Evolutionary conservation across 108 stramenopile species (phyloP), one percentile per base, ranked within the genome.

Genomic region (Nitzschia inconspicua): DNA sequence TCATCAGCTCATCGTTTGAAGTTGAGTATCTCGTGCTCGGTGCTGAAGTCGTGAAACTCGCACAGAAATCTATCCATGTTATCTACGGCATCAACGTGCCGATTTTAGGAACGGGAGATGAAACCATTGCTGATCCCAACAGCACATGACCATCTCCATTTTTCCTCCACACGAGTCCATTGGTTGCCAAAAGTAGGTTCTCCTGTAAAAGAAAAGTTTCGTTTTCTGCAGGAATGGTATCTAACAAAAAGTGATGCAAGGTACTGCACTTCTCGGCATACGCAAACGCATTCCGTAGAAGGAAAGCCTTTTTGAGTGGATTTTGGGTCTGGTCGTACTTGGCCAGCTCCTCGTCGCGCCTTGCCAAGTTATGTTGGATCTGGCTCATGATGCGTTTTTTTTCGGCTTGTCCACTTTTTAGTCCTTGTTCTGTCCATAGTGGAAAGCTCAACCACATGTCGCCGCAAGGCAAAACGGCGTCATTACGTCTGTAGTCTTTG

Each of bases 381-480:
- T 54, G 9, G 29, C 31, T 16, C 37, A 27, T 30, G 2, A 59
- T 52, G 24, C 53, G 24, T 1, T 23, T 13, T 31, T 74, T 73
- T 13, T 54, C 23, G 0, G 24, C 29, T 54, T 70, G 72, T 14
- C 30, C 26, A 16, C 70, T 60, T 41, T 37, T 20, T 1, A 78
- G 57, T 10, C 57, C 68, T 3, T 73, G 50, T 3, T 11, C 28
- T 0, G 72, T 62, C 68, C 70, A 78, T 5, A 78, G 55, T 0
- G 72, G 68, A 25, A 73, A 72, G 3, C 66, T 63, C 13, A 70
- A 44, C 36, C 72, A 78, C 20, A 73, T 26, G 16, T 56, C 23
- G 8, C 76, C 76, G 19, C 57, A 53, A 34, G 66, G 58, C 5
- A 72, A 40, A 23, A 55, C 27, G 18, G 65, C 65, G 10, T 67